Evolutionary conservation across 495 filamentous ascomycete species (phyloP).

Genomic region (Echria macrotheca): DNA sequence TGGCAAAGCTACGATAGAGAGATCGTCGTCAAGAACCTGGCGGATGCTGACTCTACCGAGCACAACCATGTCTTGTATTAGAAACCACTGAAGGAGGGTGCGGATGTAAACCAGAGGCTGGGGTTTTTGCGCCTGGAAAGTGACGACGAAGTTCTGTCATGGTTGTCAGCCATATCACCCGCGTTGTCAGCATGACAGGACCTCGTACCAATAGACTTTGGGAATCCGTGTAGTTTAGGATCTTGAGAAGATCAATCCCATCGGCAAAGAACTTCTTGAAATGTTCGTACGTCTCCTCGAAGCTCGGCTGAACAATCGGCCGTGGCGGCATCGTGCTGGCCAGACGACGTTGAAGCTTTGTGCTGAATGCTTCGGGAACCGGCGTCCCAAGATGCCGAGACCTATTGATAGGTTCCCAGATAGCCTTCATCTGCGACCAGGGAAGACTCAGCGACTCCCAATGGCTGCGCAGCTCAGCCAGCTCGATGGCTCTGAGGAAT

Average conservation of each 20-base stretch:
- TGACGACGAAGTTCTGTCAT: constrained; percentile 57
- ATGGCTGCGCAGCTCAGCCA: constrained; percentile 36
- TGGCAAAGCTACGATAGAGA: constrained; percentile 71
- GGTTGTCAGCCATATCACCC: constrained; percentile 5
- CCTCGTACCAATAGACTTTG: constrained; percentile 58
- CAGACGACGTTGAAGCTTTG: constrained; percentile 80
- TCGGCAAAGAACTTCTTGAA: constrained; percentile 69
- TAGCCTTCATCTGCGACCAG: constrained; percentile 42
- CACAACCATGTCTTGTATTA: constrained; percentile 65
- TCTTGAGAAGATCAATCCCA: constrained; percentile 60
- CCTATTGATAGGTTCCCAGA: constrained; percentile 47
- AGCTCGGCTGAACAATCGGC: constrained; percentile 72
- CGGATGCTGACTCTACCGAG: constrained; percentile 62
- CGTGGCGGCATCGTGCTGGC: constrained; percentile 91
- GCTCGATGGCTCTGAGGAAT: constrained; percentile 52
- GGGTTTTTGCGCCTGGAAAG: constrained; percentile 71
- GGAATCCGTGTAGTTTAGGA: constrained; percentile 62
- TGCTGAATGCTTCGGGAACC: constrained; percentile 75
- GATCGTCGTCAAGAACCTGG: constrained; percentile 71
- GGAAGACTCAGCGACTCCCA: constrained; percentile 39
- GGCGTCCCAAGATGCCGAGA: constrained; percentile 57
- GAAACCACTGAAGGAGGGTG: constrained; percentile 67
- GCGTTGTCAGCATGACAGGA: not conserved
- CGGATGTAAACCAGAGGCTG: constrained; percentile 81
- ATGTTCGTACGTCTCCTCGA: constrained; percentile 64